phyloP scores from a whole-genome alignment of 2,329 filamentous ascomycete species.

The Zelopaecilomyces penicillatus region DNA sequence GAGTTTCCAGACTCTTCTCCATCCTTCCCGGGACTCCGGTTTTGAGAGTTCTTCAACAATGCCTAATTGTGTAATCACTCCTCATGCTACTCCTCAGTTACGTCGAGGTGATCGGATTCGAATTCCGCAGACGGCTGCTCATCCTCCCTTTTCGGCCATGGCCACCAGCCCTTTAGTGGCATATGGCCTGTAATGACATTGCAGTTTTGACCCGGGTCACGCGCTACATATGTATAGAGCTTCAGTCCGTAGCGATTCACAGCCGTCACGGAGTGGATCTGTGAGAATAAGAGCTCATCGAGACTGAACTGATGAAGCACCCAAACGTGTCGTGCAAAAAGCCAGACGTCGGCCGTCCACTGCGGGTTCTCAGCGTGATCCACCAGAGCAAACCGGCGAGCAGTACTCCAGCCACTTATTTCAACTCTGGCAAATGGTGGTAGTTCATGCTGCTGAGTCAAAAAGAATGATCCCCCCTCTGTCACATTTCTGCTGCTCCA shows the following conservation, averaged over 20 bases:
- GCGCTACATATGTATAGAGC: neutral
- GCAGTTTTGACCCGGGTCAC: neutral
- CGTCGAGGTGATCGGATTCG: no score
- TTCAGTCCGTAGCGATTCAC: neutral
- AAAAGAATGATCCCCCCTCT: neutral
- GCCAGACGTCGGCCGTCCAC: neutral
- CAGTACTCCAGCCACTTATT: neutral
- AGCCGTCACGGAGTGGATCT: neutral
- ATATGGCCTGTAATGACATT: conserved; percentile 2
- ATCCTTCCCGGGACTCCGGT: no score
- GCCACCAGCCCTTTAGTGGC: conserved; percentile 3
- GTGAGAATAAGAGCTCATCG: neutral
- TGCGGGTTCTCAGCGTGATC: neutral
- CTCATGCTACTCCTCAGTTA: no score
- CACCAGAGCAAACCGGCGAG: neutral
- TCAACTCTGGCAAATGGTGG: neutral
- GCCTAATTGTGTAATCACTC: no score
- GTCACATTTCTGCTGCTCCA: neutral
- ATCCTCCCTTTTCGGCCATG: conserved; percentile 1
- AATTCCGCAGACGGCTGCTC: no score
- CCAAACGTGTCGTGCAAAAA: neutral
- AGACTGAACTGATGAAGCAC: neutral
- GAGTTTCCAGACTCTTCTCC: no score
- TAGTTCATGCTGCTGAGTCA: no score
- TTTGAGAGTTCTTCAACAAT: no score